Evolutionary conservation across 2,329 filamentous ascomycete species (phyloP).

Genomic region (Tolypocladium endophyticum): DNA sequence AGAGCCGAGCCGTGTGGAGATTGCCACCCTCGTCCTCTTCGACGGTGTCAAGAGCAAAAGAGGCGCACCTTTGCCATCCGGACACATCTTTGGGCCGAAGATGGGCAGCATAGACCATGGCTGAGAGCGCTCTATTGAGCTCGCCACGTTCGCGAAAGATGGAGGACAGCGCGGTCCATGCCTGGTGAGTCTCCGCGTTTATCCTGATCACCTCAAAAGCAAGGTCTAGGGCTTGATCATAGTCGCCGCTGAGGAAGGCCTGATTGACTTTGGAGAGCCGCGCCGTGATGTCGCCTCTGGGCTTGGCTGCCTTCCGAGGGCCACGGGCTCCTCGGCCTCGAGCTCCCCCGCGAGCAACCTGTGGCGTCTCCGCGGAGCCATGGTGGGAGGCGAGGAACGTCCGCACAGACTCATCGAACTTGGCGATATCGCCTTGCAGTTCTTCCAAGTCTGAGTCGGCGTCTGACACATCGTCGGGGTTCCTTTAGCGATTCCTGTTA

Average conservation of each 20-base stretch:
- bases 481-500: slow-evolving; percentile 5
- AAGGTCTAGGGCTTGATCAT: slow-evolving; percentile 46
- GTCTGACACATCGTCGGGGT: slow-evolving; percentile 22
- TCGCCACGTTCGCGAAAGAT: slow-evolving; percentile 52
- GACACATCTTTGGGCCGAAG: slow-evolving; percentile 49
- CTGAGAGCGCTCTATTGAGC: slow-evolving; percentile 44
- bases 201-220: slow-evolving; percentile 56
- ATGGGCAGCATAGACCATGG: slow-evolving; percentile 52
- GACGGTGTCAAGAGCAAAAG: slow-evolving; percentile 42
- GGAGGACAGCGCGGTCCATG: slow-evolving; percentile 52
- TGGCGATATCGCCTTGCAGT: slow-evolving; percentile 31
- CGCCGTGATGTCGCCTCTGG: slow-evolving; percentile 60
- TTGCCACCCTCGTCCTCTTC: slow-evolving; percentile 36
- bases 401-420: slow-evolving; percentile 29
- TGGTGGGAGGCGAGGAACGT: slow-evolving; percentile 28
- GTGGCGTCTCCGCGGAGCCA: slow-evolving; percentile 11
- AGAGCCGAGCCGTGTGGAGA: slow-evolving; percentile 44
- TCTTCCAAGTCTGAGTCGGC: slow-evolving; percentile 34
- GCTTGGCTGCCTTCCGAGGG: slow-evolving; percentile 53
- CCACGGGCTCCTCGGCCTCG: slow-evolving; percentile 26
- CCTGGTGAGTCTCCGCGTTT: slow-evolving; percentile 56
- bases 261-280: slow-evolving; percentile 57
- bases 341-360: slow-evolving; percentile 8
- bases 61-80: slow-evolving; percentile 49
- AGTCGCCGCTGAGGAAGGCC: slow-evolving; percentile 53